Evolutionary conservation across 2,329 filamentous ascomycete species (phyloP).

Genomic region (Exophiala alcalophila): DNA sequence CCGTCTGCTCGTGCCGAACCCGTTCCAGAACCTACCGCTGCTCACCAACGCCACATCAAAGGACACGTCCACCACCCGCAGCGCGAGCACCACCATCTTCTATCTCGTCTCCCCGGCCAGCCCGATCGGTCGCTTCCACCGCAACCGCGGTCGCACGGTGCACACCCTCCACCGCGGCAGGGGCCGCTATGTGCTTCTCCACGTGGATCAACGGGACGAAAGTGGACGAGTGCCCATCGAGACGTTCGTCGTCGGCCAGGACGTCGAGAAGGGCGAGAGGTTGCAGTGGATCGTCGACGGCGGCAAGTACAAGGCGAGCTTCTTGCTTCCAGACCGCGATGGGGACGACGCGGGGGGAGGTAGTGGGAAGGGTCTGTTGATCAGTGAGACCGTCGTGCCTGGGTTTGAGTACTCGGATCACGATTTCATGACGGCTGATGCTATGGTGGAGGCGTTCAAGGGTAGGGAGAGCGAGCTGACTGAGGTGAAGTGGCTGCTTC

Average conservation of each 20-base stretch:
- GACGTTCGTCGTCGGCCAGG: conserved; percentile 60
- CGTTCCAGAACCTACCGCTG: conserved; percentile 43
- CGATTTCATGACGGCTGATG: conserved; percentile 58
- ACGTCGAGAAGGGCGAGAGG: conserved; percentile 57
- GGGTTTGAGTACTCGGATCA: conserved; percentile 67
- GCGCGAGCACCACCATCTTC: conserved; percentile 60
- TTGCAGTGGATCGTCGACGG: conserved; percentile 69
- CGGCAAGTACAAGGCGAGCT: conserved; percentile 64
- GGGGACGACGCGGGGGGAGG: conserved; percentile 14
- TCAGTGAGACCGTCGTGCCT: conserved; percentile 66
- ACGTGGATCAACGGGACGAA: conserved; percentile 48
- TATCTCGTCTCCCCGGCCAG: conserved; percentile 60
- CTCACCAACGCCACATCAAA: conserved; percentile 36
- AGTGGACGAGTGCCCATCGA: conserved; percentile 53
- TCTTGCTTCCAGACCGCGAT: conserved; percentile 49
- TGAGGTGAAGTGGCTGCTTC: conserved; percentile 44
- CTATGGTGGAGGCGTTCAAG: conserved; percentile 53
- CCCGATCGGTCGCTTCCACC: conserved; percentile 61
- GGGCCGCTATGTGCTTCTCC: conserved; percentile 63
- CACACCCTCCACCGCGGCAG: conserved; percentile 64
- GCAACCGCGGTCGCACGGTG: conserved; percentile 60
- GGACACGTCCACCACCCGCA: conserved; percentile 45
- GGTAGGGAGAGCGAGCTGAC: conserved; percentile 48
- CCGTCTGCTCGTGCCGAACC: conserved; percentile 52
- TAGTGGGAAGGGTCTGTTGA: conserved; percentile 55